Conservation (phyloP, 2,329 filamentous ascomycete species). For the Claviceps sorghi region DNA sequence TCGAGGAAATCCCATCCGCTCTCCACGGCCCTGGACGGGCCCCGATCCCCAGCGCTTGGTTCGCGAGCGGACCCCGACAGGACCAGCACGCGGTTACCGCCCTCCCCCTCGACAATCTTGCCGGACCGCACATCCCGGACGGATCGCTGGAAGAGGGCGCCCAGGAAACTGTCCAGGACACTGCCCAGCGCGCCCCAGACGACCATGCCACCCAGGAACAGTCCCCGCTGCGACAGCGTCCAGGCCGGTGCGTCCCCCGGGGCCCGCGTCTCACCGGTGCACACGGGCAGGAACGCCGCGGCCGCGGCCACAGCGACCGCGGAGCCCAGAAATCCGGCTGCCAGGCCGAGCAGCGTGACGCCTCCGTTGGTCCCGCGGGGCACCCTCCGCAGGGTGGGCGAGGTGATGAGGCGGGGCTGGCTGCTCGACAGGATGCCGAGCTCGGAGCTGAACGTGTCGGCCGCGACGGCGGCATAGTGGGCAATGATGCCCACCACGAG, state of each 20-base stretch:
- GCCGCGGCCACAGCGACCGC: constrained; percentile 54
- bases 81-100: constrained; percentile 47
- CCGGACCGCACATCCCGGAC: constrained; percentile 72
- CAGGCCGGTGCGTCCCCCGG: constrained; percentile 33
- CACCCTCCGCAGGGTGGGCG: constrained; percentile 58
- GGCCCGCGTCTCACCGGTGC: constrained; percentile 27
- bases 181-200: constrained; percentile 66
- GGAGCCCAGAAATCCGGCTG: constrained; percentile 60
- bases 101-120: constrained; percentile 78
- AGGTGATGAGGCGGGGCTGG: constrained; percentile 74
- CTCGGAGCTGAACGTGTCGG: constrained; percentile 91
- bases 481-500: constrained; percentile 52
- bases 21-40: constrained; percentile 49
- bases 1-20: constrained; percentile 63
- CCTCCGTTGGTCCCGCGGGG: constrained; percentile 90
- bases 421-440: constrained; percentile 74
- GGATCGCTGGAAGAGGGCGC: constrained; percentile 70
- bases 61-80: constrained; percentile 22
- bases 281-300: constrained; percentile 55
- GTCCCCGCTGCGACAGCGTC: constrained; percentile 29
- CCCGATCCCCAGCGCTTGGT: constrained; percentile 38
- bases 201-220: constrained; percentile 44
- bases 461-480: constrained; percentile 82
- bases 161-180: constrained; percentile 74
- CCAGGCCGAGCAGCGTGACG: constrained; percentile 60